Evolutionary conservation across 306 rosid genomes (phyloP).

Genomic region (Neltuma alba): DNA sequence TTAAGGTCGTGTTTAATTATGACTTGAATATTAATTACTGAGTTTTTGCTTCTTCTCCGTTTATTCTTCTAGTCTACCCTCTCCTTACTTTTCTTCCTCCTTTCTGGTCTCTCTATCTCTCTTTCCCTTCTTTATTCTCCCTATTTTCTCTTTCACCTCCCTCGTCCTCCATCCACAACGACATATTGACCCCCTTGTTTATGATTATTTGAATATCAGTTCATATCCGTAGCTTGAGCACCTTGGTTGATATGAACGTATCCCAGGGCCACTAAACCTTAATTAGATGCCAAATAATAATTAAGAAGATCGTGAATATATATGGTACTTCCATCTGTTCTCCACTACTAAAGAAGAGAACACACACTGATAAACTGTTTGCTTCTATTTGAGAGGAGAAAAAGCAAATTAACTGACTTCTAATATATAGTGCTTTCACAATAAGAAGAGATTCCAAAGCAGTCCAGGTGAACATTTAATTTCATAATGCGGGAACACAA

Average conservation of each 20-base stretch:
- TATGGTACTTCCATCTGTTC: constrained; percentile 26
- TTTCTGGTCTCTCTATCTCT: too few relatives aligned
- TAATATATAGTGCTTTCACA: not conserved
- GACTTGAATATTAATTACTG: too few relatives aligned
- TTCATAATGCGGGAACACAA: not conserved
- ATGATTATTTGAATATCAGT: constrained; percentile 4
- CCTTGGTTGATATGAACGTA: constrained; percentile 18
- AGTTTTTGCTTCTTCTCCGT: too few relatives aligned
- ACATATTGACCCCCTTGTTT: too few relatives aligned
- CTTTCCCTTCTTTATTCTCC: too few relatives aligned
- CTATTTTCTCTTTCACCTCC: too few relatives aligned
- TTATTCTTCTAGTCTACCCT: too few relatives aligned
- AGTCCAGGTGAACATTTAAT: not conserved
- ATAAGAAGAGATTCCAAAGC: not conserved
- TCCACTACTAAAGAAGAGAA: constrained; percentile 22
- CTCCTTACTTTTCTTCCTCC: too few relatives aligned
- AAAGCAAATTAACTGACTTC: not conserved
- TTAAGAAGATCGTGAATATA: constrained; percentile 10
- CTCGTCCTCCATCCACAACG: too few relatives aligned
- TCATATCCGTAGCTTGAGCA: constrained; percentile 1
- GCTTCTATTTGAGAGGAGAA: not conserved
- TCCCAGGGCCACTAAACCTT: not conserved
- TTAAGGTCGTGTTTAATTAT: too few relatives aligned
- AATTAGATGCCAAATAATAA: constrained; percentile 2
- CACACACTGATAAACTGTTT: not conserved